Conservation (phyloP, 108 stramenopile species). For the Skeletonema potamos region DNA sequence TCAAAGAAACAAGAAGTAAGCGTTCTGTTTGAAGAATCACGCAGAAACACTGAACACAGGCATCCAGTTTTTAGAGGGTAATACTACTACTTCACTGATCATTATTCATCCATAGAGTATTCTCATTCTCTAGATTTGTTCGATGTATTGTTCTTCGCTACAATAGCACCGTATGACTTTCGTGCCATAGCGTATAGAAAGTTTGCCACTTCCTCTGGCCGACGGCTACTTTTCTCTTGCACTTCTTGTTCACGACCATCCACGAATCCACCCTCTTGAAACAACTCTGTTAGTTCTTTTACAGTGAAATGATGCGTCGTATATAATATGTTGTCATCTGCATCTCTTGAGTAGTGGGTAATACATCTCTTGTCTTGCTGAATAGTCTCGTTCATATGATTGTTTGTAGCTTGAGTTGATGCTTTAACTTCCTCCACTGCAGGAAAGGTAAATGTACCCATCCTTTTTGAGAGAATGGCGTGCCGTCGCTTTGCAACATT, state of each 20-base stretch:
- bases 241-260: neutral
- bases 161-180: neutral
- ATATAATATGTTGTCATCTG: neutral
- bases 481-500: neutral
- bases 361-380: neutral
- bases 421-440: neutral
- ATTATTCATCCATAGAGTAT: too few species aligned
- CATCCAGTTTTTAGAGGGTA: too few species aligned
- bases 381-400: neutral
- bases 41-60: too few species aligned
- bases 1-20: too few species aligned
- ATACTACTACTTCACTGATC: too few species aligned
- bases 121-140: too few species aligned
- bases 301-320: neutral
- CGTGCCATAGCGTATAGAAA: neutral
- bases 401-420: neutral
- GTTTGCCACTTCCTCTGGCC: neutral
- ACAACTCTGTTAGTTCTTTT: neutral
- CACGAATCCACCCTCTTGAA: neutral
- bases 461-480: neutral
- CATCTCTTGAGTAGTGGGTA: neutral
- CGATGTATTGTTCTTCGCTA: too few species aligned
- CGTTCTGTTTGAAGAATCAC: too few species aligned
- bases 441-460: neutral
- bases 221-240: neutral